Evolutionary conservation across 2,329 filamentous ascomycete species (phyloP), one percentile per base, ranked within the genome.

Genomic region (Pseudocercospora pini-densiflorae): DNA sequence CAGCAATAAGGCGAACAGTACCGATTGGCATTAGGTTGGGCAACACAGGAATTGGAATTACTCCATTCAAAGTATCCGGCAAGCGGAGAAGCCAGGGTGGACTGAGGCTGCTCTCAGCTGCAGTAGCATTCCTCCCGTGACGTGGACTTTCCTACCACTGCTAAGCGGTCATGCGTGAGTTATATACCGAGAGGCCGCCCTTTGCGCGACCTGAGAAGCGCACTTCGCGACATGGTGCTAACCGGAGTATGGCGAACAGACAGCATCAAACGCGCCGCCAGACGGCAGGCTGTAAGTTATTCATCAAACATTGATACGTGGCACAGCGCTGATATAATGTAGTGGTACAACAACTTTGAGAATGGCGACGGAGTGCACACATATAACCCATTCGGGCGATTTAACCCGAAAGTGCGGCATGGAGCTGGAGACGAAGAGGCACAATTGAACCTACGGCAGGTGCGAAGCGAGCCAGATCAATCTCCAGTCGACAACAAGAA

Each of bases 311-410:
- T 40, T 23, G 14, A 19, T 23, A 27, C n/a, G 8, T 40, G 54
- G 9, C 16, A 40, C 29, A n/a, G 14, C 27, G 31, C 54, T 58
- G n/a, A 58, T 24, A 1, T 3, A 2, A 23, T 23, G n/a, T 19
- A 58, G 14, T 77, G 75, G 74, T 77, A 74, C 64, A 58, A 68
- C 61, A 69, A 72, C 59, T 61, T 59, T 24, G 24, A 68, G 47
- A 58, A 71, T 53, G 57, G 67, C 23, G 55, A 43, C 43, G 64
- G 65, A 23, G 66, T 64, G 12, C 59, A 67, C 36, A 71, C 70
- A 4, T 76, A 72, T 65, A 77, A 76, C 58, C 61, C 68, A 27
- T 76, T 76, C 53, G 69, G 71, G 1, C 71, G 76, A 24, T 57
- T 66, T 21, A 70, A 68, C 19, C 54, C 68, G 5, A 65, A 62